Evolutionary conservation across 352 stramenopile species (phyloP).

Genomic region (Pythium myriotylum): DNA sequence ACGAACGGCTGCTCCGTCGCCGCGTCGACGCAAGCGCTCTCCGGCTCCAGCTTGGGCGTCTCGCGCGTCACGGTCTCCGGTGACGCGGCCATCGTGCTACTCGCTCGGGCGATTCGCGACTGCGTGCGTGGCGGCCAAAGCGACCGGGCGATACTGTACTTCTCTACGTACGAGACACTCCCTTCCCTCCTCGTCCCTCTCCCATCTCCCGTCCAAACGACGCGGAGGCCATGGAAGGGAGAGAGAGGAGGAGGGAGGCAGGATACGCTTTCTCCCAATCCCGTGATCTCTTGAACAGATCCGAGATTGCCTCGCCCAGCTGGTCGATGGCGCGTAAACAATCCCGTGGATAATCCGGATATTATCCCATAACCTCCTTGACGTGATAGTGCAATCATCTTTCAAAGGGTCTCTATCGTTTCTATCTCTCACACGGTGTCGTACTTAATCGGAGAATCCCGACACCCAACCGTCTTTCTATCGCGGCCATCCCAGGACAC

Average conservation of each 20-base stretch:
- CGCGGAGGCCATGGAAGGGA: no score
- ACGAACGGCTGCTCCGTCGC: conserved; percentile 20
- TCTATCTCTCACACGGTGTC: conserved; percentile 1
- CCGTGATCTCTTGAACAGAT: no score
- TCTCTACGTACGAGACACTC: neutral
- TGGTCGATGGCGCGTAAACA: neutral
- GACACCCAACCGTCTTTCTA: conserved; percentile 17
- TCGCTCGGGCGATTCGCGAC: neutral
- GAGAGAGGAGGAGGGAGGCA: no score
- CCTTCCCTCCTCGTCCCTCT: no score
- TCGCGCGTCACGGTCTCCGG: neutral
- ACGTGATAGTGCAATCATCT: no score
- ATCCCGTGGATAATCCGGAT: neutral
- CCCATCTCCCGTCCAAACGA: no score
- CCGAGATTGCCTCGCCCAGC: neutral
- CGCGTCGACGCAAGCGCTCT: neutral
- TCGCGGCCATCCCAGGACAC: no score
- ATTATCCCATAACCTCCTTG: neutral
- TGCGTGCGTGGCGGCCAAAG: neutral
- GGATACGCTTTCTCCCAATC: no score
- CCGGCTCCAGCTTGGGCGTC: neutral
- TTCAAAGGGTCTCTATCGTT: no score
- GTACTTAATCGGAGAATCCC: conserved; percentile 22
- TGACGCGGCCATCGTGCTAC: conserved; percentile 1
- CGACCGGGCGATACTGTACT: conserved; percentile 14